Evolutionary conservation across 495 filamentous ascomycete species (phyloP), one percentile per base, ranked within the genome.

Genomic region (Cryomyces minteri): DNA sequence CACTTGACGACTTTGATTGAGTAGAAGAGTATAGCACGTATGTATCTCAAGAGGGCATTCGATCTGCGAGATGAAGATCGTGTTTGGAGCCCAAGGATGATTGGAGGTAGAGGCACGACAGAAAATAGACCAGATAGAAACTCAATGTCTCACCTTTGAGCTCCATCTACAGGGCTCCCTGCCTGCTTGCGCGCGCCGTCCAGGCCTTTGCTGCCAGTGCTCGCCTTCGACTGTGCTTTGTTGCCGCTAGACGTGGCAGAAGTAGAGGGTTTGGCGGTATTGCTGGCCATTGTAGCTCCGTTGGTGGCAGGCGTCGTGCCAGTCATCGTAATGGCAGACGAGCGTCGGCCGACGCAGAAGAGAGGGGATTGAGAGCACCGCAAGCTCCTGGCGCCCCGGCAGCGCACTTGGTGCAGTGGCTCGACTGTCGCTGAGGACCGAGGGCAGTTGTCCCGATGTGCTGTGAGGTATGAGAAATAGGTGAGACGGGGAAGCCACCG

Each of bases 101-200:
- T 25, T 25, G 18, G 18, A 25, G 18, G 18, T 2, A 25, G 18
- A 25, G 18, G 2, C 18, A 25, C 2, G 18, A 25, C 28, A 25
- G 44, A 47, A 8, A 36, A 32, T n/a, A 31, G 25, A 9, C 10
- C 18, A 3, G 54, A 50, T 31, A 32, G 32, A 46, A 46, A 38
- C 38, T 43, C 46, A 44, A 39, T 48, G 49, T 42, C 60, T 58
- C 47, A 78, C 76, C 68, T 70, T 51, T 71, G 68, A 50, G 46
- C 47, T 47, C 64, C 66, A 51, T 78, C 76, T 39, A 66, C 61
- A 39, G 73, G 70, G 57, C 67, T 75, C 42, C 63, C 67, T 47
- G 68, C 64, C 57, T 76, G 73, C 56, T 73, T 73, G 52, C 75
- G 69, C 54, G 59, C 59, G 42, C 60, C 63, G 44, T 77, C 73